phyloP scores from a whole-genome alignment of 352 stramenopile genomes.

The Globisporangium lucens region DNA sequence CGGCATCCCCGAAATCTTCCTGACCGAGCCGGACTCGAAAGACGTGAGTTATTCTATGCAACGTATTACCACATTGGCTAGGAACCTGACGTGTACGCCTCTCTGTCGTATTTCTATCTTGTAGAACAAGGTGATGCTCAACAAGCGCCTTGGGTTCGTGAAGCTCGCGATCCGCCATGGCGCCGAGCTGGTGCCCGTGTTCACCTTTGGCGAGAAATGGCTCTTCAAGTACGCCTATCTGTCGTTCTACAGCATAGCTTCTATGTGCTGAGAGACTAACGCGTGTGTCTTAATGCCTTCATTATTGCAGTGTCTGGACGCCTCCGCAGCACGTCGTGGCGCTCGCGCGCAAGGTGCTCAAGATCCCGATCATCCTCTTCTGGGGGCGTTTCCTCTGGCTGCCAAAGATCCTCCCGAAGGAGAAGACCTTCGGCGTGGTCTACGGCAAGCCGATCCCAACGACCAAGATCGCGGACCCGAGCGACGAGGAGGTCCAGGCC shows the following conservation, averaged over 20 bases:
- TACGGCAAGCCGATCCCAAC: constrained; percentile 70
- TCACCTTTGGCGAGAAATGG: constrained; percentile 83
- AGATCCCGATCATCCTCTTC: constrained; percentile 13
- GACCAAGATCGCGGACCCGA: constrained; percentile 47
- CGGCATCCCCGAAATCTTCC: constrained; percentile 79
- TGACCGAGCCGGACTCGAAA: constrained; percentile 67
- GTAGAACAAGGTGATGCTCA: constrained; percentile 63
- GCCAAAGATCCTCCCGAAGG: constrained; percentile 49
- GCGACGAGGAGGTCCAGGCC: constrained; percentile 46
- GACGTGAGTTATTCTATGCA: neutral
- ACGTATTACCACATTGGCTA: too few relatives aligned
- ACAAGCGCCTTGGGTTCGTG: constrained; percentile 76
- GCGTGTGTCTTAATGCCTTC: too few relatives aligned
- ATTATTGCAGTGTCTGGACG: constrained; percentile 1
- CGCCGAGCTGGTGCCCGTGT: constrained; percentile 71
- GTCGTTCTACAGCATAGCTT: too few relatives aligned
- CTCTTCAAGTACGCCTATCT: constrained; percentile 43
- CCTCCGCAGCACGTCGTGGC: constrained; percentile 6
- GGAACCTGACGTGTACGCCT: too few relatives aligned
- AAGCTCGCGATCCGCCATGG: constrained; percentile 78
- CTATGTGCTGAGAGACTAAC: too few relatives aligned
- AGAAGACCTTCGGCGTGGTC: constrained; percentile 69
- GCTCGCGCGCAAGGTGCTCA: constrained; percentile 10
- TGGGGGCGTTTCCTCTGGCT: constrained; percentile 58
- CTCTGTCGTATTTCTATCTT: too few relatives aligned